Percentiles rank a stretch among this genome's conserved stretches.
These are phyloP conservation scores for Mycena chlorophos DNA, from an alignment of 768 basidiomycete genomes.

Conservation along the genomic window DNA sequence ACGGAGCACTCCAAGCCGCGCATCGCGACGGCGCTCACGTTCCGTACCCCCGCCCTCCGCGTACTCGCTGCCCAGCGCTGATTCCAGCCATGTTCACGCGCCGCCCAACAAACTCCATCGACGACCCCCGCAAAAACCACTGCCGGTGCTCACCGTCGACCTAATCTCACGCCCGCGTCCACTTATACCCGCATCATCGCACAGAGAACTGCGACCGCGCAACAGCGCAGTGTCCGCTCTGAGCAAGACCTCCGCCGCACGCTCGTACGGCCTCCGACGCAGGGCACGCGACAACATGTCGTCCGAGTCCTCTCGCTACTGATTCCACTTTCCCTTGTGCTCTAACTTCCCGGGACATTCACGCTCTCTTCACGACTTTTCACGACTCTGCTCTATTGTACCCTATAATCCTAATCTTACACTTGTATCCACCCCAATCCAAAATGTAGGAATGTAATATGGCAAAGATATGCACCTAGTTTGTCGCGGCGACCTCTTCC, in stretches of 20 bases:
- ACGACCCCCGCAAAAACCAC: neutral
- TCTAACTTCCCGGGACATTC: neutral
- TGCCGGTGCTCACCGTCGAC: neutral
- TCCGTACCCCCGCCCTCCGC: constrained; percentile 11
- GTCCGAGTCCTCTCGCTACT: neutral
- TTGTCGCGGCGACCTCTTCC: neutral
- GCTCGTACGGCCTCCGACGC: neutral
- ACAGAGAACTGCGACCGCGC: neutral
- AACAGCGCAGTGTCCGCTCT: neutral
- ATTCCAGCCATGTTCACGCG: too few species aligned
- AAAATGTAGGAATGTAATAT: neutral
- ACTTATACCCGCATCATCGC: neutral
- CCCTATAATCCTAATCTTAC: neutral
- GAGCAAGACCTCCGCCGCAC: neutral
- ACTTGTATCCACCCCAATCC: neutral
- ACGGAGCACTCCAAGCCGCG: neutral
- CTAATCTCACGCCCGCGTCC: neutral
- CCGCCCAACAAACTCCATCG: neutral
- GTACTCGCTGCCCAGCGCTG: neutral
- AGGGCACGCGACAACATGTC: neutral
- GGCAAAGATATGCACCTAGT: neutral
- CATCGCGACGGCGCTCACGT: constrained; percentile 16
- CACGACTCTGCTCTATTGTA: neutral
- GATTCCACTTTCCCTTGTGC: neutral
- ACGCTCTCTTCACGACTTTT: neutral